A percentile compares a stretch with the other conserved stretches of the same genome.
These are phyloP conservation scores for Lavandula angustifolia DNA, from an alignment of 257 asterid genomes.

Conservation along the genomic window DNA sequence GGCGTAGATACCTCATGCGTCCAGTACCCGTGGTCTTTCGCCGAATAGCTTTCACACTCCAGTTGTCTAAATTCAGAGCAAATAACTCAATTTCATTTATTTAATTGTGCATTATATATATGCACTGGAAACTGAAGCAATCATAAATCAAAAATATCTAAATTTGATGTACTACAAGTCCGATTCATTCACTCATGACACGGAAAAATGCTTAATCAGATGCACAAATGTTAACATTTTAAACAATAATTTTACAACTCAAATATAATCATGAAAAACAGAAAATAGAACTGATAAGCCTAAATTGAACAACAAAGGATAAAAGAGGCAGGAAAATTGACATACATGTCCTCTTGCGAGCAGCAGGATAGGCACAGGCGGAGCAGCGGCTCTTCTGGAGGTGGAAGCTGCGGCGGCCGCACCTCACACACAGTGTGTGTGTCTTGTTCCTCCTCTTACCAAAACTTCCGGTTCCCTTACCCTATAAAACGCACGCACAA, in stretches of 20 bases:
- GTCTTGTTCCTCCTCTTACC: conserved; percentile 59
- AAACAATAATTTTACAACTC: neutral
- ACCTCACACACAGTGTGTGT: conserved; percentile 54
- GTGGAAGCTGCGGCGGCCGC: conserved; percentile 61
- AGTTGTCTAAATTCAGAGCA: conserved; percentile 45
- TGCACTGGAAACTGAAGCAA: no score
- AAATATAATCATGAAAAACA: neutral
- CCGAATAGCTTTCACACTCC: conserved; percentile 76
- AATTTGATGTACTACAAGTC: no score
- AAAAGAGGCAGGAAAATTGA: neutral
- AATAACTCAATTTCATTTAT: no score
- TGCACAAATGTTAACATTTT: no score
- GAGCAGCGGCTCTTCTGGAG: conserved; percentile 58
- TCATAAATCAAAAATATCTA: no score
- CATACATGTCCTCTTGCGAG: conserved; percentile 57
- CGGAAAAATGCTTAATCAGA: no score
- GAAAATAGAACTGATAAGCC: neutral
- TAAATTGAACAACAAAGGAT: neutral
- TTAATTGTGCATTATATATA: no score
- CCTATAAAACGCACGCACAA: conserved; percentile 26
- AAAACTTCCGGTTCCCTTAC: conserved; percentile 48
- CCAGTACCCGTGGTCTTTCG: conserved; percentile 76
- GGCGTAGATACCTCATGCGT: conserved; percentile 73
- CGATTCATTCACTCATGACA: no score
- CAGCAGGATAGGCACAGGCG: conserved; percentile 58